A percentile compares a stretch with the other conserved stretches of the same genome.
These are phyloP conservation scores for baker's yeast (Saccharomyces cerevisiae) DNA, from an alignment of 805 yeast species.

Conservation along the genomic window DNA sequence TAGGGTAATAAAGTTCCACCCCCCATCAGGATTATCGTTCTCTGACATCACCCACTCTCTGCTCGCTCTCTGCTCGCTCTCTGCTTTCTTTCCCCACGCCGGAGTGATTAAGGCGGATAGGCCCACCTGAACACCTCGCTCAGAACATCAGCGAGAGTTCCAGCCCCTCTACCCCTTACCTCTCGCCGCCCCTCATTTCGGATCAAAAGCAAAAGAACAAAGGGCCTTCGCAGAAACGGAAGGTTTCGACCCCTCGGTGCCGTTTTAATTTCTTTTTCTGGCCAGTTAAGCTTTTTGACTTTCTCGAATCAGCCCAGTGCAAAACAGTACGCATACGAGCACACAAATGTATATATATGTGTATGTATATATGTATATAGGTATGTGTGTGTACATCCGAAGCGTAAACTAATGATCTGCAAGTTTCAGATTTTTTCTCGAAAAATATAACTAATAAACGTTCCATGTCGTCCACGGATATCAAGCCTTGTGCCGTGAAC, in stretches of 20 bases:
- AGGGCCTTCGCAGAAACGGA: neutral
- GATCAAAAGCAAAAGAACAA: neutral
- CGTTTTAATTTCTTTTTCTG: neutral
- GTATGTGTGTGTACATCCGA: neutral
- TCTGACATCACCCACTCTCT: neutral
- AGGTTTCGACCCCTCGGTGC: neutral
- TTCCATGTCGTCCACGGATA: neutral
- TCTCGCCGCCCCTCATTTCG: neutral
- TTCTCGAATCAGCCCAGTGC: neutral
- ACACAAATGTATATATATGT: neutral
- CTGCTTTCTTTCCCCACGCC: neutral
- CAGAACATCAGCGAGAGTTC: neutral
- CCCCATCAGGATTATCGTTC: neutral
- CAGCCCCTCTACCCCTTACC: neutral
- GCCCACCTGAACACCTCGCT: neutral
- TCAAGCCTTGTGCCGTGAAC: constrained; percentile 1
- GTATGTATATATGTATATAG: neutral
- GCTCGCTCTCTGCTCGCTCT: too few species aligned
- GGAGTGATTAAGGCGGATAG: neutral
- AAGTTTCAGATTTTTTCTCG: neutral
- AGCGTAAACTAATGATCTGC: neutral
- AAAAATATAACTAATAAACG: neutral
- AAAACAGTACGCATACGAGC: neutral
- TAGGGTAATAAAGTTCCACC: neutral
- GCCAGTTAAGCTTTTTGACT: neutral